phyloP scores from a whole-genome alignment of 495 filamentous ascomycete genomes.

The Penicillium arizonense region DNA sequence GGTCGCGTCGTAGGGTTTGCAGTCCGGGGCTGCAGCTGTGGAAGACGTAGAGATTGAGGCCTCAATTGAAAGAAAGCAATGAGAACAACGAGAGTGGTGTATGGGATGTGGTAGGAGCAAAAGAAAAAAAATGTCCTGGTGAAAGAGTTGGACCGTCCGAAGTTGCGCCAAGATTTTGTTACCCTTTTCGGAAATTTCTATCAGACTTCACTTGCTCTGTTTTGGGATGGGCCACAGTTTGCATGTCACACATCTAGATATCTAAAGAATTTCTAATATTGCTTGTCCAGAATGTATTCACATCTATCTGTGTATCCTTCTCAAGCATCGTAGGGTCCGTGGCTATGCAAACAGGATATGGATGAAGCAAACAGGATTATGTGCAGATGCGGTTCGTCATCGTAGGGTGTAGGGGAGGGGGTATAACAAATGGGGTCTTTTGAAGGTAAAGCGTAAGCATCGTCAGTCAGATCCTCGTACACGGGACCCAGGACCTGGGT shows the following conservation, averaged over 20 bases:
- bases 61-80: background rate
- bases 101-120: background rate
- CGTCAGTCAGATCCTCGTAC: slow-evolving; percentile 20
- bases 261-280: background rate
- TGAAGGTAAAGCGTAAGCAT: slow-evolving; percentile 16
- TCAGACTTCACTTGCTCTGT: background rate
- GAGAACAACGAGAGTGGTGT: background rate
- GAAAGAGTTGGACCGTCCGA: slow-evolving; percentile 20
- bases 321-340: slow-evolving; percentile 8
- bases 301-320: slow-evolving; percentile 23
- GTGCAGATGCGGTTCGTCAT: slow-evolving; percentile 23
- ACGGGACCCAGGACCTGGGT: background rate
- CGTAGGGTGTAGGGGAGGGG: slow-evolving; percentile 25
- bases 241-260: too few relatives aligned
- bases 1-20: background rate
- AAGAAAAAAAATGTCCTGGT: background rate
- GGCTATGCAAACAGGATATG: slow-evolving; percentile 26
- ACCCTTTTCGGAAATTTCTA: slow-evolving; percentile 25
- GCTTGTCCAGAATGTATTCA: slow-evolving; percentile 14
- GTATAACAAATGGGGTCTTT: slow-evolving; percentile 23
- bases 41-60: background rate
- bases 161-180: slow-evolving; percentile 26
- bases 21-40: background rate
- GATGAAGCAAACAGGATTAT: slow-evolving; percentile 23
- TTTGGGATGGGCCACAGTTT: too few relatives aligned